Evolutionary conservation across 495 filamentous ascomycete species (phyloP), one percentile per base, ranked within the genome.

Genomic region (Hamigera avellanea): DNA sequence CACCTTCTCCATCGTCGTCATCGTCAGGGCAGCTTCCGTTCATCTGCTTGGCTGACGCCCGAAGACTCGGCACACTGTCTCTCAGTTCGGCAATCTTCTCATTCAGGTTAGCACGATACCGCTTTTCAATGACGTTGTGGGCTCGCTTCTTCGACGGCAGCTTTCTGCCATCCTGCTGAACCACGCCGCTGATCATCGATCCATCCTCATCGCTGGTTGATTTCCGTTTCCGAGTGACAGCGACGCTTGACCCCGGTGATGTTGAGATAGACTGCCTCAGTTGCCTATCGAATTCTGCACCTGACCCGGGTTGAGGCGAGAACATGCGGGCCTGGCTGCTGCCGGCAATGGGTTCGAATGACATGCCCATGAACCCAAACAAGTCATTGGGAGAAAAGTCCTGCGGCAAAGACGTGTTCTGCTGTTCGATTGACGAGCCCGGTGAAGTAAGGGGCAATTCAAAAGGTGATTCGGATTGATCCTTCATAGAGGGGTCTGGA

Each of bases 111-210:
- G 81, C 93, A 41, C 89, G 79, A 55, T 98, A 98, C 39, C 89
- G 70, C 63, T 95, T 95, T 59, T 98, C 89, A 40, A 98, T 93
- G 70, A 94, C 86, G 50, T 95, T 95, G 53, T 98, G 89, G 13
- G 89, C 84, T 30, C 87, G 88, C 66, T 94, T 95, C 67, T 93
- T 94, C 8, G 86, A 72, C 1, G 86, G 84, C 26, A 81, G 79
- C 27, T 81, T 76, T 50, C 76, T 74, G 33, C 18, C 17, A 36
- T 46, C 47, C 16, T 45, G 31, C 43, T 62, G 60, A 6, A 52
- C 45, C 14, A 53, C 36, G 14, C 48, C 46, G 41, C 51, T 56
- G 10, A 53, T 35, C 8, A 55, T 55, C 6, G 57, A 59, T n/a
- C 50, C 51, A 33, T 63, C 59, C 26, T 67, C 58, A 16, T 69